Conservation (phyloP, 1,284 basidiomycete genomes). For the Leucoagaricus sp. region DNA sequence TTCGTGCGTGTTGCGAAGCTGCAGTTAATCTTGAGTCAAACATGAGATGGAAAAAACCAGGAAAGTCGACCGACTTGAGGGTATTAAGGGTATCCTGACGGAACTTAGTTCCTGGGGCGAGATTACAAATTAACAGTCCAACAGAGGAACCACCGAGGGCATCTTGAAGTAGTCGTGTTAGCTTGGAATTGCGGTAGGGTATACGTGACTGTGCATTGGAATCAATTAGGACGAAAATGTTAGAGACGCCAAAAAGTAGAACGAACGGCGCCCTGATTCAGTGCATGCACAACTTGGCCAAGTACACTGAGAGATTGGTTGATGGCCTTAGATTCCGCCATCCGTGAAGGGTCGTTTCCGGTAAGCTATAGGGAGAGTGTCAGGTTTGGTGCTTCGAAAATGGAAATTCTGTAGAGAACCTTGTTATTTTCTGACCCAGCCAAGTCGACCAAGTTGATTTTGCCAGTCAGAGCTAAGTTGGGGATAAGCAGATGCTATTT, state of each 20-base stretch:
- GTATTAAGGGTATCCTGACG: slow-evolving; percentile 84
- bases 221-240: background rate
- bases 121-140: slow-evolving; percentile 79
- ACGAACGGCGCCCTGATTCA: slow-evolving; percentile 72
- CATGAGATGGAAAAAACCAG: background rate
- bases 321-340: slow-evolving; percentile 83
- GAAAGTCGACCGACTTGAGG: slow-evolving; percentile 58
- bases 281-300: slow-evolving; percentile 81
- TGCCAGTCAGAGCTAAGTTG: slow-evolving; percentile 58
- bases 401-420: slow-evolving; percentile 32
- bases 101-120: slow-evolving; percentile 79
- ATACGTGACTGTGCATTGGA: slow-evolving; percentile 57
- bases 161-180: slow-evolving; percentile 83
- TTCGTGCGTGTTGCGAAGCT: slow-evolving; percentile 81
- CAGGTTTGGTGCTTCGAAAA: background rate
- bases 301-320: slow-evolving; percentile 84
- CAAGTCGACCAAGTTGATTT: slow-evolving; percentile 83
- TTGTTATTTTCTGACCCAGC: slow-evolving; percentile 91
- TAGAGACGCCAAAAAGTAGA: background rate
- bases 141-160: slow-evolving; percentile 78
- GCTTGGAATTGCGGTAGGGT: slow-evolving; percentile 83
- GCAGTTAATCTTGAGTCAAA: slow-evolving; percentile 1
- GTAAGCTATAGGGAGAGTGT: slow-evolving; percentile 50
- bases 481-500: background rate
- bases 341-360: slow-evolving; percentile 77